Conservation (phyloP, 163 green algal species). For the Dunaliella salina region DNA sequence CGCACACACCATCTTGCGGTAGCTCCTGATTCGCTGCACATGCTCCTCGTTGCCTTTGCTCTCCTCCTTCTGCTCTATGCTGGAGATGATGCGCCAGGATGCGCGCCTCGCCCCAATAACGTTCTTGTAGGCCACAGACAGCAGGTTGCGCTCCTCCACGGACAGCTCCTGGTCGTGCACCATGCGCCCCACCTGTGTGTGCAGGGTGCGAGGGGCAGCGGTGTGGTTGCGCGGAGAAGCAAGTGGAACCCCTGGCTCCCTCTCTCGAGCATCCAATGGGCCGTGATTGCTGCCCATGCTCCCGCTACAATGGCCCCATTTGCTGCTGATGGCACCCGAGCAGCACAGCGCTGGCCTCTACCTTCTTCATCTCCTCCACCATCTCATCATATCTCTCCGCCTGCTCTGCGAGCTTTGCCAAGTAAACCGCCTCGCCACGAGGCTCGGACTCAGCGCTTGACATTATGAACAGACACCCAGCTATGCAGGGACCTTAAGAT, state of each 20-base stretch:
- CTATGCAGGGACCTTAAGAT: too few species aligned
- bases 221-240: too few species aligned
- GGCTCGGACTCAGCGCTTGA: too few species aligned
- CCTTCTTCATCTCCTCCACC: slow-evolving; percentile 93
- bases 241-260: too few species aligned
- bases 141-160: slow-evolving; percentile 97
- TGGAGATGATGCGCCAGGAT: slow-evolving; percentile 95
- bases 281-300: too few species aligned
- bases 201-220: too few species aligned
- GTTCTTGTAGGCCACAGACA: slow-evolving; percentile 99
- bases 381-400: slow-evolving; percentile 96
- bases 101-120: slow-evolving; percentile 92
- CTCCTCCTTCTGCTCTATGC: slow-evolving; percentile 97
- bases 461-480: too few species aligned
- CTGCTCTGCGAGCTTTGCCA: slow-evolving; percentile 80
- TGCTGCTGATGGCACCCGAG: too few species aligned
- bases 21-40: slow-evolving; percentile 88
- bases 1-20: slow-evolving; percentile 56
- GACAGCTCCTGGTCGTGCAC: slow-evolving; percentile 86
- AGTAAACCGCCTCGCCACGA: slow-evolving; percentile 23
- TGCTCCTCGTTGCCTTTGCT: slow-evolving; percentile 93
- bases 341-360: slow-evolving; percentile 1
- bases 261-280: too few species aligned
- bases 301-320: too few species aligned
- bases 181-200: slow-evolving; percentile 64